Evolutionary conservation across 371 early-diverging fungal genomes (phyloP).

Genomic region (Mortierella sp.): DNA sequence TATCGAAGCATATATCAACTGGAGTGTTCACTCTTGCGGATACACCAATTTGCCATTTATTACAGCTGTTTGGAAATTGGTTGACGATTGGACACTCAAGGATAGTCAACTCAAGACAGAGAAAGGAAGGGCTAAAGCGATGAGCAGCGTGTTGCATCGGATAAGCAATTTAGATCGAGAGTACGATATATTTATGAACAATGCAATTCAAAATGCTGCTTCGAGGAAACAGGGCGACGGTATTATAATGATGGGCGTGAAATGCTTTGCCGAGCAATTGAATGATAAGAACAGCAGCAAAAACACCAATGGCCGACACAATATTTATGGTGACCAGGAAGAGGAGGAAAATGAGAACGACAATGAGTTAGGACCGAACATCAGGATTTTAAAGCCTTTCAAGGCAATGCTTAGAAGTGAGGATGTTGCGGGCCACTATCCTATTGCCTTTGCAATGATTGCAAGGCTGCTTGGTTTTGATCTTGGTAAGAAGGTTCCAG

Average conservation of each 20-base stretch:
- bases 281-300: slow-evolving; percentile 6
- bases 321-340: slow-evolving; percentile 2
- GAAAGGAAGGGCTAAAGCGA: slow-evolving; percentile 34
- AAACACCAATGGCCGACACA: neutral
- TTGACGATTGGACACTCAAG: slow-evolving; percentile 32
- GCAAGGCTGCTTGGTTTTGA: slow-evolving; percentile 52
- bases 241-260: slow-evolving; percentile 56
- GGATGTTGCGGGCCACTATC: slow-evolving; percentile 51
- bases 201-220: slow-evolving; percentile 54
- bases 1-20: slow-evolving; percentile 44
- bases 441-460: slow-evolving; percentile 55
- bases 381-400: slow-evolving; percentile 51
- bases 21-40: slow-evolving; percentile 73
- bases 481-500: slow-evolving; percentile 33
- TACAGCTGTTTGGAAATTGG: slow-evolving; percentile 67
- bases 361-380: slow-evolving; percentile 37
- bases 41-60: slow-evolving; percentile 78
- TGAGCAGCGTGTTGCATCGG: slow-evolving; percentile 37
- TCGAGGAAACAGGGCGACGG: slow-evolving; percentile 55
- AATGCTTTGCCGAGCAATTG: slow-evolving; percentile 51
- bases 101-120: slow-evolving; percentile 49
- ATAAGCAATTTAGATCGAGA: slow-evolving; percentile 49
- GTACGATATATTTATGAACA: slow-evolving; percentile 56
- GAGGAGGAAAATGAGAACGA: slow-evolving; percentile 18
- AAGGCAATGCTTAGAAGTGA: slow-evolving; percentile 43